Percentiles rank a stretch among this genome's conserved stretches.
phyloP scores from a whole-genome alignment of 441 rosid species.

The Adansonia madagascariensis region DNA sequence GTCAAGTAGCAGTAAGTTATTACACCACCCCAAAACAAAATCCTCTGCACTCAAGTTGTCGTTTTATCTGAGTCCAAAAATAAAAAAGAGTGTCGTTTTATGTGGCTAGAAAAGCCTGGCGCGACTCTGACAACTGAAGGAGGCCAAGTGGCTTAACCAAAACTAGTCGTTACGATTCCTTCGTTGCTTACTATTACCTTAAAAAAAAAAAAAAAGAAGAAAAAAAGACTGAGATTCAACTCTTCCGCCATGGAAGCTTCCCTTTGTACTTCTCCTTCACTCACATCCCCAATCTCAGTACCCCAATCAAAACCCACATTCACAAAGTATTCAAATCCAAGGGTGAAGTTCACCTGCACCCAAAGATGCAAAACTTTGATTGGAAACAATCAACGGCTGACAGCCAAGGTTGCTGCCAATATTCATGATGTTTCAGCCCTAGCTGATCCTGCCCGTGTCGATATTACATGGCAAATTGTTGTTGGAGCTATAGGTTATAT shows the following conservation, averaged over 20 bases:
- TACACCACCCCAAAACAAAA: too few relatives aligned
- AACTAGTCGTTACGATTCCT: conserved; percentile 33
- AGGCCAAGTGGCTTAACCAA: conserved; percentile 43
- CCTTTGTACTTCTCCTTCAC: conserved; percentile 27
- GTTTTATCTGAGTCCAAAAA: too few relatives aligned
- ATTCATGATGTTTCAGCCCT: conserved; percentile 41
- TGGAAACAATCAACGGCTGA: conserved; percentile 19
- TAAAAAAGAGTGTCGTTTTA: neutral
- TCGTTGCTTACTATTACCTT: neutral
- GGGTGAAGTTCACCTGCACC: conserved; percentile 24
- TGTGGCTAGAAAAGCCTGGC: conserved; percentile 34
- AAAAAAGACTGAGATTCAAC: neutral
- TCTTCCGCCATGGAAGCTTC: conserved; percentile 40
- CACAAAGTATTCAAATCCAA: conserved; percentile 35
- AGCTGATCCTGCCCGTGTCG: conserved; percentile 46
- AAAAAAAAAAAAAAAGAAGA: too few relatives aligned
- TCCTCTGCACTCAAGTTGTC: too few relatives aligned
- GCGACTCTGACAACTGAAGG: conserved; percentile 25
- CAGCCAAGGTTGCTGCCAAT: conserved; percentile 33
- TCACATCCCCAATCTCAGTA: conserved; percentile 22
- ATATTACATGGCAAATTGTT: conserved; percentile 72
- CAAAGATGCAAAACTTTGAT: conserved; percentile 17
- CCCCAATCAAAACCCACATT: conserved; percentile 20
- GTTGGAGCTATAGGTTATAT: conserved; percentile 67
- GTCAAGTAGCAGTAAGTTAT: too few relatives aligned